Conservation (phyloP, 2,329 filamentous ascomycete species). For the Chaetomiaceae sp. region DNA sequence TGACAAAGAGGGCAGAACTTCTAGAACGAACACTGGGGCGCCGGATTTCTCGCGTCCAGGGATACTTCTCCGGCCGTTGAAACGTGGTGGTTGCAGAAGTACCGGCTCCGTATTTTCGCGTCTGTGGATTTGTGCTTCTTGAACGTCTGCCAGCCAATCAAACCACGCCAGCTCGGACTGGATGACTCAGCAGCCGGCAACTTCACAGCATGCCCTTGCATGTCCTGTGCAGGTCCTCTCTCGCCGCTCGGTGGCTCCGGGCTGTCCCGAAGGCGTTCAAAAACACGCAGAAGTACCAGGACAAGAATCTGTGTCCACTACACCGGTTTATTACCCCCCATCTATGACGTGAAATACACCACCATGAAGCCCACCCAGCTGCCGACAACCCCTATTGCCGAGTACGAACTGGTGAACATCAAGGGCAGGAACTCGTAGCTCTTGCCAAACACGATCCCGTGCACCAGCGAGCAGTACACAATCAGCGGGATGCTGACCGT, state of each 20-base stretch:
- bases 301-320: neutral
- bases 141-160: neutral
- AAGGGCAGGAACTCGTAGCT: conserved; percentile 85
- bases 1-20: no score
- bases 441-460: conserved; percentile 77
- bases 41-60: no score
- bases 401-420: conserved; percentile 96
- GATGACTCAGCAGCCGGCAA: neutral
- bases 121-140: no score
- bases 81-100: no score
- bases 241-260: no score
- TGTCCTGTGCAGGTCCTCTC: no score
- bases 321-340: neutral
- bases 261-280: no score
- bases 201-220: no score
- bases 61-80: no score
- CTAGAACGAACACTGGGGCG: no score
- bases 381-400: conserved; percentile 86
- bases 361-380: conserved; percentile 95
- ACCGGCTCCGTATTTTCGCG: no score
- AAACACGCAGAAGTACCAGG: no score
- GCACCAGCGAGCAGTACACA: conserved; percentile 78
- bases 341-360: conserved; percentile 69
- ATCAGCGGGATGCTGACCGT: conserved; percentile 85
- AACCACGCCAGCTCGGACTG: neutral